A percentile compares a stretch with the other conserved stretches of the same genome.
phyloP scores from a whole-genome alignment of 2,329 filamentous ascomycete species.

The Raffaelea ambrosiae region DNA sequence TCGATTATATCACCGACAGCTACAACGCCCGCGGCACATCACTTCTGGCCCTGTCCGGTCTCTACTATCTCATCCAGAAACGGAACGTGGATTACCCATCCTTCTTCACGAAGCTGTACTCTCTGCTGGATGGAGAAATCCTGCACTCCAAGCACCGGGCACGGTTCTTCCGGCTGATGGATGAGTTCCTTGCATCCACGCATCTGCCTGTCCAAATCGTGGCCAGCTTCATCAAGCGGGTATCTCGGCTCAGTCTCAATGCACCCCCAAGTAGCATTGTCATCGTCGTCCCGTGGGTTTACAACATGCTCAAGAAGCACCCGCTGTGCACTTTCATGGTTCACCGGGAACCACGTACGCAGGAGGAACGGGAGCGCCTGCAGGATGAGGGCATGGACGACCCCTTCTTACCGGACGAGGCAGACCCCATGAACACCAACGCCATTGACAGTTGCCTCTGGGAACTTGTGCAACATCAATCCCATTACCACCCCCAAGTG shows the following conservation, averaged over 20 bases:
- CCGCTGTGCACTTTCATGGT: constrained; percentile 94
- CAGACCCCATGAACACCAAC: constrained; percentile 73
- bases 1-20: constrained; percentile 94
- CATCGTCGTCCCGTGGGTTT: constrained; percentile 82
- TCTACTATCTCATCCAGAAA: constrained; percentile 90
- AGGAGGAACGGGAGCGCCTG: constrained; percentile 42
- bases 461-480: constrained; percentile 86
- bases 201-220: constrained; percentile 88
- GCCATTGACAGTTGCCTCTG: constrained; percentile 91
- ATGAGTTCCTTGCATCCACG: constrained; percentile 82
- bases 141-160: constrained; percentile 93
- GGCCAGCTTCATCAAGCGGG: constrained; percentile 92
- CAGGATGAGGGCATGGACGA: constrained; percentile 57
- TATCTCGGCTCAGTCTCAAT: constrained; percentile 74
- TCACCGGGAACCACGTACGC: constrained; percentile 61
- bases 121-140: constrained; percentile 74
- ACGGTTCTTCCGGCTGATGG: constrained; percentile 83
- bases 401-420: constrained; percentile 66
- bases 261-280: constrained; percentile 87
- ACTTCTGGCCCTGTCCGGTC: constrained; percentile 78
- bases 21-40: constrained; percentile 84
- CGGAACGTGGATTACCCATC: constrained; percentile 93
- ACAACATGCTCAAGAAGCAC: constrained; percentile 87
- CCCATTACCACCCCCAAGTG: constrained; percentile 95
- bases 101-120: constrained; percentile 93